Conservation (phyloP, 257 asterid genomes). For the Sherardia arvensis region DNA sequence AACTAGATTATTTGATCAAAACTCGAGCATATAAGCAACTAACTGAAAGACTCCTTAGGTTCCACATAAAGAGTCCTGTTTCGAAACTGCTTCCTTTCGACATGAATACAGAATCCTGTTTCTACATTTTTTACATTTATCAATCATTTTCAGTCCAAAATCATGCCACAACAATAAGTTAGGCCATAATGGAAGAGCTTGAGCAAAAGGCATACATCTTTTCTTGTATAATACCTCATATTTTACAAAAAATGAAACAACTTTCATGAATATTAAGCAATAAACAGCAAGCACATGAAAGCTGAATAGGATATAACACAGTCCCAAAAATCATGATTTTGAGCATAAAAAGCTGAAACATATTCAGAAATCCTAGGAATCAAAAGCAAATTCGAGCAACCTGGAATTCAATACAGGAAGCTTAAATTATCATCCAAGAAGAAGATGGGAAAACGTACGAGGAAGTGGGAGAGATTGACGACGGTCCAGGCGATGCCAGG, state of each 20-base stretch:
- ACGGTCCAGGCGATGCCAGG: constrained; percentile 96
- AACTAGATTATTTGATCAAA: neutral
- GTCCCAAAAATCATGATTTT: neutral
- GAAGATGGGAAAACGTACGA: constrained; percentile 22
- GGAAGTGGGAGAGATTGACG: constrained; percentile 71
- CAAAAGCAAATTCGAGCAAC: neutral
- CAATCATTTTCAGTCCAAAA: neutral
- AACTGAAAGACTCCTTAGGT: no score
- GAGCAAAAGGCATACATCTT: neutral
- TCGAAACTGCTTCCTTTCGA: no score
- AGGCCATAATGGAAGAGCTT: neutral
- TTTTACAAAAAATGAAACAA: neutral
- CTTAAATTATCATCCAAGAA: neutral
- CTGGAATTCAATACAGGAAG: neutral
- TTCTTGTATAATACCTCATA: neutral
- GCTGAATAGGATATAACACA: neutral
- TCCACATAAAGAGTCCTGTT: no score
- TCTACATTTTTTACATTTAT: neutral
- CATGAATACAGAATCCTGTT: neutral
- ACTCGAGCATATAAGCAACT: neutral
- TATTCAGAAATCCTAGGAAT: neutral
- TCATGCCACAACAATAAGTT: neutral
- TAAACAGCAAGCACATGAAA: neutral
- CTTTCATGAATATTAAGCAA: neutral
- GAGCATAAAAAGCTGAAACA: no score